A percentile compares a stretch with the other conserved stretches of the same genome.
These are phyloP conservation scores for Selaginella tamariscina DNA, from an alignment of 75 land plant species.

Conservation along the genomic window DNA sequence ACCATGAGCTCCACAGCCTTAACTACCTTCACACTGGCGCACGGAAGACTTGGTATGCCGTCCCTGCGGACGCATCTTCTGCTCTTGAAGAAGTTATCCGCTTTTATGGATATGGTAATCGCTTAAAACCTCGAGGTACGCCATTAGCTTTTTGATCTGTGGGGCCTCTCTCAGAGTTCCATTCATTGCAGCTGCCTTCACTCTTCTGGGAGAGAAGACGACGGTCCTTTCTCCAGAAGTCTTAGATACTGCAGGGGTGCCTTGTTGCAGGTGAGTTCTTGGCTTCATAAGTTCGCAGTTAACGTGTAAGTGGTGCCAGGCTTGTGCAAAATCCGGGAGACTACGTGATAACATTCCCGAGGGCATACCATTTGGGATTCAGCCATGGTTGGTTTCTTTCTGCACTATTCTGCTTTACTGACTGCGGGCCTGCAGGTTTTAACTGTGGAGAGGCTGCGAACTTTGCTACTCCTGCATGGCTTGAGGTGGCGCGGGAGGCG, in stretches of 20 bases:
- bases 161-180: not conserved
- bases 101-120: conserved; percentile 74
- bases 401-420: not conserved
- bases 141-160: not conserved
- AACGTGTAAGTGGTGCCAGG: conserved; percentile 28
- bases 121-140: conserved; percentile 70
- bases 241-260: conserved; percentile 68
- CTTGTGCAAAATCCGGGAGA: conserved; percentile 98
- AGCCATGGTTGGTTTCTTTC: conserved; percentile 65
- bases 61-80: conserved; percentile 78
- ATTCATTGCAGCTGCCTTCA: conserved; percentile 60
- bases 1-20: conserved; percentile 93
- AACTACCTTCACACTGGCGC: conserved; percentile 93
- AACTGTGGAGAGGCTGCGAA: conserved; percentile 96
- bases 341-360: conserved; percentile 94
- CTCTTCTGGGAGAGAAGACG: conserved; percentile 89
- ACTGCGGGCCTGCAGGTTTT: conserved; percentile 42
- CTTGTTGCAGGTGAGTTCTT: conserved; percentile 99
- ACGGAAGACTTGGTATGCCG: conserved; percentile 96
- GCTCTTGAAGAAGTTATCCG: conserved; percentile 95
- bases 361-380: conserved; percentile 93
- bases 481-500: conserved; percentile 83
- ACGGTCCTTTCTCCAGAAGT: conserved; percentile 98
- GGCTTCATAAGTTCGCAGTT: too few species aligned
- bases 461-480: conserved; percentile 93